Evolutionary conservation across 2,329 filamentous ascomycete genomes (phyloP).

Genomic region (Amesomyces nigricolor): DNA sequence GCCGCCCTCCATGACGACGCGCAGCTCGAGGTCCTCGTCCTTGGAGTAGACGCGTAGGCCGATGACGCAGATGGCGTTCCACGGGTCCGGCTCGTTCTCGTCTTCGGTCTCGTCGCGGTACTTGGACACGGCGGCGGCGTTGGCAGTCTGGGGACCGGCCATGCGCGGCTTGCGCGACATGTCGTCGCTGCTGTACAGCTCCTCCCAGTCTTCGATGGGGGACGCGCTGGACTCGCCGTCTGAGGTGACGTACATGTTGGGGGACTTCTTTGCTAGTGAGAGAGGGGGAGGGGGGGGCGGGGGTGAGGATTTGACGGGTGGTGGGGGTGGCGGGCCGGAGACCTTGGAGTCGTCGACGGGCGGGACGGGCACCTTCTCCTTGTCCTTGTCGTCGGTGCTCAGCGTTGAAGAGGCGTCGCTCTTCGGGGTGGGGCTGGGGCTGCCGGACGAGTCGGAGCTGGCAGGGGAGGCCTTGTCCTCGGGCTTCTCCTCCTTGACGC

Average conservation of each 20-base stretch:
- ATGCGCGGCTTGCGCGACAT: slow-evolving; percentile 47
- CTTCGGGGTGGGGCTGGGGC: slow-evolving; percentile 30
- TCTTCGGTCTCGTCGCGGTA: slow-evolving; percentile 48
- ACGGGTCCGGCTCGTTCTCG: slow-evolving; percentile 51
- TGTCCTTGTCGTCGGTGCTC: slow-evolving; percentile 19
- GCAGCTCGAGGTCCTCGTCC: slow-evolving; percentile 48
- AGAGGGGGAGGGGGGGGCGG: slow-evolving; percentile 5
- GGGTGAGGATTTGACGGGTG: neutral
- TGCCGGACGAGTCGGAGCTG: slow-evolving; percentile 26
- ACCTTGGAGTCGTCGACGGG: slow-evolving; percentile 21
- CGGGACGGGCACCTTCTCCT: slow-evolving; percentile 34
- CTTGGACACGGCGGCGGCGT: slow-evolving; percentile 19
- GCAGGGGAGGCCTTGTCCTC: slow-evolving; percentile 22
- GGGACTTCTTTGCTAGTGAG: slow-evolving; percentile 17
- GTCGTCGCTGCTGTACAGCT: slow-evolving; percentile 54
- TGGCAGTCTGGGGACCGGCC: slow-evolving; percentile 31
- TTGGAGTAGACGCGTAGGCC: slow-evolving; percentile 57
- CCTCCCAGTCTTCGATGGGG: slow-evolving; percentile 54
- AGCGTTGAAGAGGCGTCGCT: slow-evolving; percentile 22
- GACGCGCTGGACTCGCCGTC: slow-evolving; percentile 55
- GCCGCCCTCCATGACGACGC: slow-evolving; percentile 51
- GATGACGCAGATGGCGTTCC: slow-evolving; percentile 59
- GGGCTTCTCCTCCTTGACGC: slow-evolving; percentile 13
- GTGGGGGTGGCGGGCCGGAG: slow-evolving; percentile 20
- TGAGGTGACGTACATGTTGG: slow-evolving; percentile 36